phyloP scores from a whole-genome alignment of 768 basidiomycete genomes.

The Mycena capillaripes region DNA sequence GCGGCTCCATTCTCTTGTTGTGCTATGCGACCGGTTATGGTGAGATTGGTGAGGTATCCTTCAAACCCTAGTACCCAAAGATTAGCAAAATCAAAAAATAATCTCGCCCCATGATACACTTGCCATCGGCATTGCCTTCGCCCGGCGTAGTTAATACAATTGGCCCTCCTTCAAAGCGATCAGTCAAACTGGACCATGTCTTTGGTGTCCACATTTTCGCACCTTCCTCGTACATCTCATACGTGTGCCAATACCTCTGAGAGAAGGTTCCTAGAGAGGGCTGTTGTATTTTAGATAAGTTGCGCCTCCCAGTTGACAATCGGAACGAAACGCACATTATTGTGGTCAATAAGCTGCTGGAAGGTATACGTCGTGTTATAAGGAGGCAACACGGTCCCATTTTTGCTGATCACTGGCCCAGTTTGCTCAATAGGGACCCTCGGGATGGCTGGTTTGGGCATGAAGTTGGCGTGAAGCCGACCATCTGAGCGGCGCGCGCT shows the following conservation, averaged over 20 bases:
- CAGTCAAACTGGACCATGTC: background rate
- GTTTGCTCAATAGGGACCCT: slow-evolving; percentile 42
- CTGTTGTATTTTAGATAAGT: slow-evolving; percentile 33
- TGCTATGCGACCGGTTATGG: no score
- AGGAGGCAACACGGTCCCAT: slow-evolving; percentile 60
- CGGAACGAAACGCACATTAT: slow-evolving; percentile 39
- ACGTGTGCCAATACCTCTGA: slow-evolving; percentile 81
- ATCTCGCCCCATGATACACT: slow-evolving; percentile 22
- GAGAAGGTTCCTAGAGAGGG: slow-evolving; percentile 81
- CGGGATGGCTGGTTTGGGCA: slow-evolving; percentile 54
- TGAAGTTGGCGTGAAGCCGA: no score
- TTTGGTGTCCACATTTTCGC: slow-evolving; percentile 7
- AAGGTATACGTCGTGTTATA: slow-evolving; percentile 66
- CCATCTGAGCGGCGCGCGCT: no score
- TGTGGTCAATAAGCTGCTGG: slow-evolving; percentile 70
- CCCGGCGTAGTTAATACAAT: slow-evolving; percentile 80
- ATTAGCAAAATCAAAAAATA: no score
- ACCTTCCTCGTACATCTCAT: slow-evolving; percentile 74
- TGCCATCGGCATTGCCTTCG: slow-evolving; percentile 69
- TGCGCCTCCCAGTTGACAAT: background rate
- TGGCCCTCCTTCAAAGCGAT: slow-evolving; percentile 61
- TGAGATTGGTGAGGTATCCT: no score
- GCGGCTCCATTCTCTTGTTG: no score
- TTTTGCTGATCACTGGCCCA: slow-evolving; percentile 57
- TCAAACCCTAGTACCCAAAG: no score